Percentiles rank a stretch among this genome's conserved stretches.
Conservation (phyloP, 129 eudicot species). For the Chrysanthemum seticuspe region DNA sequence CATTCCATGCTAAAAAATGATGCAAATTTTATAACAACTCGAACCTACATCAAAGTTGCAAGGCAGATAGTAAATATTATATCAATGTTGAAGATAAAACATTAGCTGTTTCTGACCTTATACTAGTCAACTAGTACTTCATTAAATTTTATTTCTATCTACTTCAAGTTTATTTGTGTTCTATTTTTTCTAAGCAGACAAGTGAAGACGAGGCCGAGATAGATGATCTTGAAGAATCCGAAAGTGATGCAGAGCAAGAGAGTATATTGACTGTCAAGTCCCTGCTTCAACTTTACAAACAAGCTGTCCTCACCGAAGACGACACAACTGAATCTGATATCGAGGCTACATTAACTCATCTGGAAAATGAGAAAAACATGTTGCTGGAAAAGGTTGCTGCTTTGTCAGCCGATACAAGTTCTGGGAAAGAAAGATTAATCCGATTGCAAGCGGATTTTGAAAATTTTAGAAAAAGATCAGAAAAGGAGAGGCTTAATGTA, state of each 20-base stretch:
- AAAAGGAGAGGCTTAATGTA: constrained; percentile 62
- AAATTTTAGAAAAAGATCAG: constrained; percentile 85
- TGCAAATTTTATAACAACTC: too few relatives aligned
- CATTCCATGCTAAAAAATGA: too few relatives aligned
- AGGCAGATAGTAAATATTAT: too few relatives aligned
- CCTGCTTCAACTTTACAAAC: constrained; percentile 63
- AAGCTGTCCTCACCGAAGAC: constrained; percentile 62
- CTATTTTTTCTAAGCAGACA: constrained; percentile 28
- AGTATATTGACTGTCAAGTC: constrained; percentile 36
- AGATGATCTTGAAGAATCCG: constrained; percentile 28
- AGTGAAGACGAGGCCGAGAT: constrained; percentile 40
- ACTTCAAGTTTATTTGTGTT: neutral
- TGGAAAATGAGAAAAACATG: constrained; percentile 66
- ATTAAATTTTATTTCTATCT: too few relatives aligned
- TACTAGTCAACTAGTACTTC: too few relatives aligned
- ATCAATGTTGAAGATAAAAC: too few relatives aligned
- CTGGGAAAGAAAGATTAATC: constrained; percentile 72
- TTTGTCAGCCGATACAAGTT: constrained; percentile 54
- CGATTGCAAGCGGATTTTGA: constrained; percentile 97
- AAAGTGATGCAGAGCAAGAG: constrained; percentile 30
- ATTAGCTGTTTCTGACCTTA: too few relatives aligned
- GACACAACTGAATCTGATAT: constrained; percentile 45
- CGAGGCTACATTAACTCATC: constrained; percentile 42
- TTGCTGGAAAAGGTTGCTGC: constrained; percentile 43
- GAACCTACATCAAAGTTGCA: too few relatives aligned